These are phyloP conservation scores for Chalara sp. DNA, from an alignment of 2,329 filamentous ascomycete genomes.

Conservation along the genomic window DNA sequence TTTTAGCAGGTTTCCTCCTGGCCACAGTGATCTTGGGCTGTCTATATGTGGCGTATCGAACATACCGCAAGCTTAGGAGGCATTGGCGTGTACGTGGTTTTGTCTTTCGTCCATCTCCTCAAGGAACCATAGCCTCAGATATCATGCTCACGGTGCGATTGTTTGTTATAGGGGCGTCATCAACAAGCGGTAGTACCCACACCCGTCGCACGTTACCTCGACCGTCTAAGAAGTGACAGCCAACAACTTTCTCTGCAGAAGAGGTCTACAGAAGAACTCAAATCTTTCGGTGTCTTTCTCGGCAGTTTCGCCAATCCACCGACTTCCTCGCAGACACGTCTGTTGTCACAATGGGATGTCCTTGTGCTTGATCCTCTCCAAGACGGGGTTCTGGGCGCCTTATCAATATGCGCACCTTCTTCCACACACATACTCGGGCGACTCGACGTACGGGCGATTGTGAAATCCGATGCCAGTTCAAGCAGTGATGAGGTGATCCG, in stretches of 20 bases:
- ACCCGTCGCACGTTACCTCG: background rate
- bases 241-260: background rate
- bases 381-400: constrained; percentile 28
- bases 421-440: constrained; percentile 16
- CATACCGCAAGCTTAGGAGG: background rate
- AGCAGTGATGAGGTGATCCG: constrained; percentile 1
- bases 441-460: constrained; percentile 14
- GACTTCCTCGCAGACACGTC: constrained; percentile 24
- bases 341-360: constrained; percentile 36
- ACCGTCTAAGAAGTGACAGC: background rate
- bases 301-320: constrained; percentile 30
- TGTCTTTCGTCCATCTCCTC: background rate
- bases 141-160: background rate
- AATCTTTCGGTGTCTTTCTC: constrained; percentile 32
- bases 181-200: background rate
- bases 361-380: constrained; percentile 36
- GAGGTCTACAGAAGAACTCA: background rate
- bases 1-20: background rate
- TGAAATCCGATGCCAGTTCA: background rate
- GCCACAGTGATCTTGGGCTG: background rate
- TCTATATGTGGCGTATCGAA: background rate
- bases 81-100: background rate
- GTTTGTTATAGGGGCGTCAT: background rate
- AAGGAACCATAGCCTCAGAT: background rate
- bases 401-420: constrained; percentile 17